Evolutionary conservation across 495 filamentous ascomycete genomes (phyloP), one percentile per base, ranked within the genome.

Genomic region (Venustampulla echinocandica): DNA sequence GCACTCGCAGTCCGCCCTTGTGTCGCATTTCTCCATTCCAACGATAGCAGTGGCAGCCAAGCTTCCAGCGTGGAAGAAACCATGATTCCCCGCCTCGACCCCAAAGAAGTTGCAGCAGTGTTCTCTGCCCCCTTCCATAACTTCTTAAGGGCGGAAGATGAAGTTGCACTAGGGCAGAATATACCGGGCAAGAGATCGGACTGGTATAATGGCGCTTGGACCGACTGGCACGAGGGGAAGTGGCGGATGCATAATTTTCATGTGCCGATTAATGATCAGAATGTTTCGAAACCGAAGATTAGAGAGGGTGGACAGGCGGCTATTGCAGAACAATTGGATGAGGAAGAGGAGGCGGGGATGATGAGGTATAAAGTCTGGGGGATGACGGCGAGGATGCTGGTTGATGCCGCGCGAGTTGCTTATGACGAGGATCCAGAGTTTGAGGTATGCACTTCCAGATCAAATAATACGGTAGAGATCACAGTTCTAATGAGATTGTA

Each of bases 161-260:
- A 78, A 43, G 37, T 59, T 17, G 46, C 25, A 43, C 49, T 56
- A 18, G 50, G 53, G 9, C 63, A 65, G 9, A 56, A 61, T 3
- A 54, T 70, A 22, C 72, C 73, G 5, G 66, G 66, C 1, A 74
- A 82, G 10, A 71, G 59, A 58, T 66, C 47, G 43, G 63, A 76
- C 41, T 89, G 83, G 83, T 84, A 86, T 62, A 63, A 73, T 36
- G 76, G 79, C 24, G 63, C 64, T 25, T 93, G 87, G 87, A 65
- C 70, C 10, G 61, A 70, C 45, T 86, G 75, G 75, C 69, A 82
- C 53, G 74, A 72, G 37, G 62, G 61, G 28, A 67, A 60, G 35
- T 88, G 82, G 84, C 69, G 77, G 56, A 82, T 92, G 76, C 87
- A 96, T 57, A 87, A 90, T 62, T 96, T 95, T 69, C 82, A 82